Evolutionary conservation across 2,329 filamentous ascomycete genomes (phyloP), one percentile per base, ranked within the genome.

Genomic region (Colletotrichum melonis): DNA sequence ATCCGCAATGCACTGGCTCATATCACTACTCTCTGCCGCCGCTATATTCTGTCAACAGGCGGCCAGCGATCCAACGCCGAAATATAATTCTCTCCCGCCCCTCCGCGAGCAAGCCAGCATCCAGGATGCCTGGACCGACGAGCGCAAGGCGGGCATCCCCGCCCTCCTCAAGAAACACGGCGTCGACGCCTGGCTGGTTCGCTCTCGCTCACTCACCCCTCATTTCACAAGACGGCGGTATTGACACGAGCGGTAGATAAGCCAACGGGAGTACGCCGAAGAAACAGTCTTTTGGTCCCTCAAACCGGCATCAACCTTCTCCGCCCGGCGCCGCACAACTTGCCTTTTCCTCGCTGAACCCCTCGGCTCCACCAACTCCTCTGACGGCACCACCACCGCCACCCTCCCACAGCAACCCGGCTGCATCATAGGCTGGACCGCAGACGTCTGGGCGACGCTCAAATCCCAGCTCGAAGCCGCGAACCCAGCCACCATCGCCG

Each of bases 281-380:
- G 86, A 88, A 69, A 87, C 86, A 0, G 82, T 85, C 28, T 88
- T 88, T 78, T 88, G 86, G 86, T 85, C 86, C 4, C 81, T 88
- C 42, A 88, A 87, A 74, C 78, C 80, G 24, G 83, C 83, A 5
- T 80, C 77, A 7, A 82, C 86, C 75, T 88, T 88, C 78, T 86
- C 85, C 2, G 86, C 87, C 5, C 83, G 86, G 6, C 83, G 86
- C n/a, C 81, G 86, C 46, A 88, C 87, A 2, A 87, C 87, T 0
- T 81, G 86, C 12, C 83, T 90, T 16, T 88, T 88, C 77, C 78
- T 89, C 16, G 83, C 84, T 4, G 79, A 83, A 35, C 78, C 82
- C 8, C 30, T 26, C 32, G 8, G 35, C 65, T 63, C 38, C 38
- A 3, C 28, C 32, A n/a, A 22, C 28, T 8, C 35, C 22, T 26